A percentile compares a stretch with the other conserved stretches of the same genome.
Evolutionary conservation across 208 protist genomes (phyloP).

Genomic region (Wallacemonas sp.): DNA sequence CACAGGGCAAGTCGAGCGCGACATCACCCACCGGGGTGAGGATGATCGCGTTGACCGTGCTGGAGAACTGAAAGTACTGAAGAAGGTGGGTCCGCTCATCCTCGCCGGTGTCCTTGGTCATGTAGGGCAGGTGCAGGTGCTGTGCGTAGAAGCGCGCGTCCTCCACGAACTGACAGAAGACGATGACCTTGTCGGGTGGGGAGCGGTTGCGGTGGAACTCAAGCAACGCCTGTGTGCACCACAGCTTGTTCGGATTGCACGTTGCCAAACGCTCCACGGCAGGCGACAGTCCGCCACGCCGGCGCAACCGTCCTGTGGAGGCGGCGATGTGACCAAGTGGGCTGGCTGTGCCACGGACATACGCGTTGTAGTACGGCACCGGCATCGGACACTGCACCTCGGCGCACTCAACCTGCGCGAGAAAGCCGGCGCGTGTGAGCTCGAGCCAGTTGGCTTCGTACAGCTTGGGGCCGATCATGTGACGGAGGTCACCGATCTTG

Average conservation of each 20-base stretch:
- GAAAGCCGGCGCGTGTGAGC: constrained; percentile 93
- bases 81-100: constrained; percentile 81
- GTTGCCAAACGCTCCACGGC: constrained; percentile 37
- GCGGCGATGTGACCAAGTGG: constrained; percentile 29
- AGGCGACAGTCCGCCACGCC: constrained; percentile 2
- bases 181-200: constrained; percentile 91
- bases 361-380: constrained; percentile 57
- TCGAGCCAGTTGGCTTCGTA: constrained; percentile 99
- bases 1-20: constrained; percentile 98
- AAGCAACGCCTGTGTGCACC: constrained; percentile 93
- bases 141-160: constrained; percentile 84
- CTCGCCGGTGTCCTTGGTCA: constrained; percentile 84
- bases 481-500: constrained; percentile 96
- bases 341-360: constrained; percentile 25
- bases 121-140: constrained; percentile 85
- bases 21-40: constrained; percentile 97
- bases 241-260: constrained; percentile 93
- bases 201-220: constrained; percentile 94
- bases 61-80: constrained; percentile 83
- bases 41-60: constrained; percentile 95
- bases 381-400: constrained; percentile 98
- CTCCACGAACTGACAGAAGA: constrained; percentile 90
- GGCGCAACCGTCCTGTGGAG: neutral
- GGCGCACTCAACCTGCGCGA: constrained; percentile 98
- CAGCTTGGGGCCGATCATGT: constrained; percentile 99